Evolutionary conservation across 345 rosid genomes (phyloP), one percentile per base, ranked within the genome.

Genomic region (Hypericum perforatum): DNA sequence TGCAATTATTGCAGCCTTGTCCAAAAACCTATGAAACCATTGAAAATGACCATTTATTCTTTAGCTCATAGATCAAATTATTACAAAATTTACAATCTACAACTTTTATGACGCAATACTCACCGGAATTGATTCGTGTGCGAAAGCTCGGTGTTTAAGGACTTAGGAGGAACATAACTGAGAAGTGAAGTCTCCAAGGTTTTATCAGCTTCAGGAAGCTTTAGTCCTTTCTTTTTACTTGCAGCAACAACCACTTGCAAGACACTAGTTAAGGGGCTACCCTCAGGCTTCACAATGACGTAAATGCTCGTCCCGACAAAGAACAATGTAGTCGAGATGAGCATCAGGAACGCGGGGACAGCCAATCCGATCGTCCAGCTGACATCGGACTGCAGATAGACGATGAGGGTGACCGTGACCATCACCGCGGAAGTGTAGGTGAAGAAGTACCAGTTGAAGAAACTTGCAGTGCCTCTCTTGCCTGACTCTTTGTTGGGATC

Each of bases 1-100:
- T 3, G 61, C 46, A 3, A 37, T 37, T 7, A 57, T 57, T 45
- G 61, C 61, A 2, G 61, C 52, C 16, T 57, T 57, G 52, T 57
- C 61, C 9, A 57, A 52, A 45, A 38, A 57, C 61, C 52, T 56
- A 41, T 5, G 13, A 15, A n/a, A n/a, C n/a, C n/a, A n/a, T n/a
- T n/a, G n/a, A n/a, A n/a, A n/a, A n/a, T n/a, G n/a, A n/a, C n/a
- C n/a, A n/a, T n/a, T n/a, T n/a, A n/a, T n/a, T n/a, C n/a, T n/a
- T n/a, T n/a, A n/a, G n/a, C n/a, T n/a, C n/a, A n/a, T n/a, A n/a
- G n/a, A n/a, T n/a, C n/a, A n/a, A n/a, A n/a, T n/a, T n/a, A n/a
- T n/a, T n/a, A n/a, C n/a, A n/a, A n/a, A n/a, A n/a, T n/a, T n/a
- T n/a, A n/a, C n/a, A n/a, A n/a, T n/a, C n/a, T n/a, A n/a, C n/a